These are phyloP conservation scores for Hymenoscyphus fructigenus DNA, from an alignment of 2,329 filamentous ascomycete species.

Conservation along the genomic window DNA sequence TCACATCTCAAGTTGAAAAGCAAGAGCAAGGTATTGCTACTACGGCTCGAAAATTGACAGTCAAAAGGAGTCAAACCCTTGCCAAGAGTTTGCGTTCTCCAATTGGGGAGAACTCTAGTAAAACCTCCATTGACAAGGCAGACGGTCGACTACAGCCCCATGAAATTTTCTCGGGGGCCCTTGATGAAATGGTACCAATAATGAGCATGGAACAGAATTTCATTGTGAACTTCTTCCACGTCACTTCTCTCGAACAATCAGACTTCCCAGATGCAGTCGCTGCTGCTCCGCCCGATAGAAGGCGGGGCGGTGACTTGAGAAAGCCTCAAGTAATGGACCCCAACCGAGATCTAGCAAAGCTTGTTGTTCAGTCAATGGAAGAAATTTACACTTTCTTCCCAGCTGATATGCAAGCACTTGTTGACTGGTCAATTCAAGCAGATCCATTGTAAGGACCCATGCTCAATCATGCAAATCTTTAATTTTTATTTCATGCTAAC, in stretches of 20 bases:
- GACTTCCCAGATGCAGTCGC: conserved; percentile 84
- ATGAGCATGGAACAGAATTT: conserved; percentile 97
- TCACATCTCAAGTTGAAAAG: conserved; percentile 80
- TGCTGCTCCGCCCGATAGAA: conserved; percentile 62
- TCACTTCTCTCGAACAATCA: conserved; percentile 75
- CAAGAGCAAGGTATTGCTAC: conserved; percentile 76
- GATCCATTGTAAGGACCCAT: conserved; percentile 72
- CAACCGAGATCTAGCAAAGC: conserved; percentile 80
- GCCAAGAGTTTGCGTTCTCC: conserved; percentile 71
- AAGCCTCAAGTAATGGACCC: conserved; percentile 80
- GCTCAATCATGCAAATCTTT: background rate
- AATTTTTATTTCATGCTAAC: conserved; percentile 20
- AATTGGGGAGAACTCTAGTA: conserved; percentile 58
- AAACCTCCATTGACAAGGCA: conserved; percentile 53
- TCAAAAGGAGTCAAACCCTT: conserved; percentile 88
- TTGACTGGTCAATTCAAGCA: conserved; percentile 78
- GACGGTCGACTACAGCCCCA: conserved; percentile 71
- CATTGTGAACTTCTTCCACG: conserved; percentile 93
- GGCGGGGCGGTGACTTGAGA: conserved; percentile 71
- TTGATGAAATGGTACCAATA: conserved; percentile 80
- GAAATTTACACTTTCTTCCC: conserved; percentile 82
- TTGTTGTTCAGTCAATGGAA: conserved; percentile 85
- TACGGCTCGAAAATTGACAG: conserved; percentile 84
- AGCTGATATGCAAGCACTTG: conserved; percentile 71
- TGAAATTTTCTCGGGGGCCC: conserved; percentile 75